Conservation (phyloP, 306 rosid genomes). For the Trifolium fragiferum region DNA sequence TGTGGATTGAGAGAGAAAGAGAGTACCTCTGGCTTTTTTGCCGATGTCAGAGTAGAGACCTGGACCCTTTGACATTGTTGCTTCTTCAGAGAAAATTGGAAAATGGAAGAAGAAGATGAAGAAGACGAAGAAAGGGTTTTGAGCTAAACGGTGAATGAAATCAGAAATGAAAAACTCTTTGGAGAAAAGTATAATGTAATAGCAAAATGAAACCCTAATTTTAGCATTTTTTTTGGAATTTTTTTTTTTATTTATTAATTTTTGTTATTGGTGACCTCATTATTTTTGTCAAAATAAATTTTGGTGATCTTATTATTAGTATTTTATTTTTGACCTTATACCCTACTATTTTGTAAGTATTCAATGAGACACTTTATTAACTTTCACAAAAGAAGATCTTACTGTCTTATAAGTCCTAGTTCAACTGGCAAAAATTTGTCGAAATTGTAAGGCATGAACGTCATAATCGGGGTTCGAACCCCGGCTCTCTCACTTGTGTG, state of each 20-base stretch:
- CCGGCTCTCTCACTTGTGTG: too few relatives aligned
- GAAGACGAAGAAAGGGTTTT: not conserved
- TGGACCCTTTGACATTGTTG: slow-evolving; percentile 87
- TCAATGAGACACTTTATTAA: too few relatives aligned
- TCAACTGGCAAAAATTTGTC: too few relatives aligned
- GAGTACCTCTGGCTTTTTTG: slow-evolving; percentile 81
- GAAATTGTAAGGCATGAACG: too few relatives aligned
- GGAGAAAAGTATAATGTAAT: slow-evolving; percentile 31
- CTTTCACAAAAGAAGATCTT: too few relatives aligned
- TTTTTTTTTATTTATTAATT: not conserved
- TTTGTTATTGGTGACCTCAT: too few relatives aligned
- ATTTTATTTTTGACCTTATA: too few relatives aligned
- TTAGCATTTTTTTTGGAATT: not conserved
- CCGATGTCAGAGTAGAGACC: slow-evolving; percentile 95
- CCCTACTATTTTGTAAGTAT: too few relatives aligned
- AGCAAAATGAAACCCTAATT: slow-evolving; percentile 50
- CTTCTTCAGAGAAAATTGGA: slow-evolving; percentile 30
- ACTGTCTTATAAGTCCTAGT: too few relatives aligned
- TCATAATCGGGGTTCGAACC: too few relatives aligned
- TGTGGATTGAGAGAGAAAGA: not conserved
- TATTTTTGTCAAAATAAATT: too few relatives aligned
- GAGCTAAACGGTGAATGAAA: slow-evolving; percentile 25
- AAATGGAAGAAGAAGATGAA: slow-evolving; percentile 10
- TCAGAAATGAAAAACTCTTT: not conserved
- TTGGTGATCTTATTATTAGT: too few relatives aligned